Evolutionary conservation across 2,329 filamentous ascomycete genomes (phyloP).

Genomic region (Cladophialophora yegresii): DNA sequence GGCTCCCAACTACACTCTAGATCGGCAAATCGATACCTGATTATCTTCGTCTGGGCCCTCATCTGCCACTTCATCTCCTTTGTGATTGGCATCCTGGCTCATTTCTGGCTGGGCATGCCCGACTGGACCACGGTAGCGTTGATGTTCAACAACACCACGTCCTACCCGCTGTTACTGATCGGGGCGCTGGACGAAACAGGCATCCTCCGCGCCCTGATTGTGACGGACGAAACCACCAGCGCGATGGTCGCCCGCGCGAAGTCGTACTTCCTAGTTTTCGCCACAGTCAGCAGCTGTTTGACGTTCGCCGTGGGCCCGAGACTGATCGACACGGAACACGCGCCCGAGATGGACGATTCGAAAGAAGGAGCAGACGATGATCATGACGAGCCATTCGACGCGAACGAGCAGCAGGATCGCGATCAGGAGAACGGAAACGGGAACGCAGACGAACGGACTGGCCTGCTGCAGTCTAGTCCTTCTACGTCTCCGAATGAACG

Average conservation of each 20-base stretch:
- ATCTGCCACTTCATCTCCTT: constrained; percentile 55
- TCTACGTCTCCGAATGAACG: background rate
- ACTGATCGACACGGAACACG: constrained; percentile 55
- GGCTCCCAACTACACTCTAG: constrained; percentile 54
- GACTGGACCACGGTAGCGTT: constrained; percentile 58
- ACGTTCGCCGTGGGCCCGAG: constrained; percentile 66
- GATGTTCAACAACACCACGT: constrained; percentile 61
- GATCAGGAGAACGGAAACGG: constrained; percentile 29
- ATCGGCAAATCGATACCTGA: constrained; percentile 53
- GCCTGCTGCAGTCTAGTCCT: constrained; percentile 19
- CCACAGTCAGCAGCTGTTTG: constrained; percentile 63
- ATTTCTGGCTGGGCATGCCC: constrained; percentile 53
- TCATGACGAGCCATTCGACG: constrained; percentile 7
- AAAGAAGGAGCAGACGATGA: constrained; percentile 46
- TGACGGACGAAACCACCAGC: constrained; percentile 47
- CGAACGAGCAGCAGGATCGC: constrained; percentile 19
- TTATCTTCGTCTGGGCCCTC: constrained; percentile 56
- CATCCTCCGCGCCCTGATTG: constrained; percentile 55
- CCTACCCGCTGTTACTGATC: constrained; percentile 55
- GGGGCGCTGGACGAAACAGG: constrained; percentile 58
- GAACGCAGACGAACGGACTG: constrained; percentile 29
- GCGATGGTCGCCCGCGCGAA: constrained; percentile 61
- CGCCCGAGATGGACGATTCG: constrained; percentile 36
- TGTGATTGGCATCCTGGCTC: constrained; percentile 48
- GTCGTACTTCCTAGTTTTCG: constrained; percentile 67